Percentiles rank a stretch among this genome's conserved stretches.
Evolutionary conservation across 148 eudicot genomes (phyloP).

Genomic region (Amaranthus palmeri): DNA sequence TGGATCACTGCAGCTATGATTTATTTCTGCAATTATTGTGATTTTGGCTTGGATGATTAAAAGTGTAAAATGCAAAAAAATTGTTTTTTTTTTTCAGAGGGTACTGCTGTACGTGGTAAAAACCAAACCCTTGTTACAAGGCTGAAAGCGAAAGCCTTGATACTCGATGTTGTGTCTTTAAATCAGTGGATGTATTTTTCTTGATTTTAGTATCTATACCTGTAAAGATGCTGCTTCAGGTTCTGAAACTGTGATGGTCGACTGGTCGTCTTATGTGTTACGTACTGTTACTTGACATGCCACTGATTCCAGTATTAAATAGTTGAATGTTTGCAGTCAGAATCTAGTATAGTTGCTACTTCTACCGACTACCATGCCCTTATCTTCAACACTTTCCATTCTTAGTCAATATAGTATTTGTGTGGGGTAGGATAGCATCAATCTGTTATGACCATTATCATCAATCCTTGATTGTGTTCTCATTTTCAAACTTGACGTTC

Average conservation of each 20-base stretch:
- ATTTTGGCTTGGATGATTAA: neutral
- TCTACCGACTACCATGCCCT: neutral
- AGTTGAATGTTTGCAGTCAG: conserved; percentile 1
- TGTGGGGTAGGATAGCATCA: conserved; percentile 2
- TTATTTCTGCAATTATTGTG: neutral
- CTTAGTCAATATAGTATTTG: neutral
- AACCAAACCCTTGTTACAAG: too few relatives aligned
- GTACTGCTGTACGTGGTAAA: neutral
- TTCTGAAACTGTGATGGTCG: neutral
- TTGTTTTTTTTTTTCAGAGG: neutral
- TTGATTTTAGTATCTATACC: neutral
- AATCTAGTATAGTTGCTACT: neutral
- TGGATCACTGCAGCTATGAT: neutral
- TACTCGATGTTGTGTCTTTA: too few relatives aligned
- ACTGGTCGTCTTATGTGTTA: neutral
- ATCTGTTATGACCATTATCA: neutral
- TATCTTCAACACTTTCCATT: neutral
- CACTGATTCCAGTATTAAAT: neutral
- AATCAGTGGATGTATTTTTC: neutral
- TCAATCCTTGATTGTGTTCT: neutral
- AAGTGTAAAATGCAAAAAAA: neutral
- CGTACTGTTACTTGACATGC: neutral
- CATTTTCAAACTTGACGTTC: neutral
- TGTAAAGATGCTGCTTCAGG: neutral
- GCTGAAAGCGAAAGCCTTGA: too few relatives aligned